A percentile compares a stretch with the other conserved stretches of the same genome.
Evolutionary conservation across 1,284 basidiomycete species (phyloP).

Genomic region (Coniophora puteana): DNA sequence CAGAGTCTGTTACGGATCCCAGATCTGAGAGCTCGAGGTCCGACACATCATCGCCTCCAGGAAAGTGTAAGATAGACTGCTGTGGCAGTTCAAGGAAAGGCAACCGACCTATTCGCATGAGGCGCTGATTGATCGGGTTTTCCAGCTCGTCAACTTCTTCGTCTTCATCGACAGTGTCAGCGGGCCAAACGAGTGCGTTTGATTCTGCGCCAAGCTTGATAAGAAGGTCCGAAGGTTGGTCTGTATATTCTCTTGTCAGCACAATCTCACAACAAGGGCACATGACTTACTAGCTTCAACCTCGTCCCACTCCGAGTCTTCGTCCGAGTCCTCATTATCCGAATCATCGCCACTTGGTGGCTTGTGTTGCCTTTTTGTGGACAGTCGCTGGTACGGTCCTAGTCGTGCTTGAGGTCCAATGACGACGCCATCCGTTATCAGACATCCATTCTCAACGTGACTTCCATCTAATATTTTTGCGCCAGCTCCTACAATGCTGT

Average conservation of each 20-base stretch:
- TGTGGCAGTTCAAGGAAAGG: neutral
- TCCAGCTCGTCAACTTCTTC: conserved; percentile 59
- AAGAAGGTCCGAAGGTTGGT: conserved; percentile 35
- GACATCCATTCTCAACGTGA: conserved; percentile 62
- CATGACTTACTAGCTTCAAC: conserved; percentile 52
- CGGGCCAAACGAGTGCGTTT: conserved; percentile 73
- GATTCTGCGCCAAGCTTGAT: conserved; percentile 53
- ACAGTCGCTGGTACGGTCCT: conserved; percentile 70
- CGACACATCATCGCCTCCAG: conserved; percentile 54
- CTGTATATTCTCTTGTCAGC: conserved; percentile 34
- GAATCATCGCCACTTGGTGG: conserved; percentile 25
- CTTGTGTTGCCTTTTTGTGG: conserved; percentile 36
- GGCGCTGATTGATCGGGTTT: conserved; percentile 58
- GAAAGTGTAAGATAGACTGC: conserved; percentile 4
- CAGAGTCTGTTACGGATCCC: conserved; percentile 46
- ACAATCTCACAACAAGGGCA: neutral
- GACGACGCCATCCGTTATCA: conserved; percentile 78
- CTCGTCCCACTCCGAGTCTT: conserved; percentile 16
- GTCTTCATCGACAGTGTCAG: conserved; percentile 47
- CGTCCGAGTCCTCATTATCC: conserved; percentile 27
- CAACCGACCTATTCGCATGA: conserved; percentile 66
- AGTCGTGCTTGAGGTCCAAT: conserved; percentile 74
- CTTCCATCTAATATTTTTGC: conserved; percentile 71
- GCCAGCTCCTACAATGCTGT: conserved; percentile 77
- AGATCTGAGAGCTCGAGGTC: conserved; percentile 59